These are phyloP conservation scores for Antitrichia curtipendula DNA, from an alignment of 225 moss, liverwort and hornwort species.

Conservation along the genomic window DNA sequence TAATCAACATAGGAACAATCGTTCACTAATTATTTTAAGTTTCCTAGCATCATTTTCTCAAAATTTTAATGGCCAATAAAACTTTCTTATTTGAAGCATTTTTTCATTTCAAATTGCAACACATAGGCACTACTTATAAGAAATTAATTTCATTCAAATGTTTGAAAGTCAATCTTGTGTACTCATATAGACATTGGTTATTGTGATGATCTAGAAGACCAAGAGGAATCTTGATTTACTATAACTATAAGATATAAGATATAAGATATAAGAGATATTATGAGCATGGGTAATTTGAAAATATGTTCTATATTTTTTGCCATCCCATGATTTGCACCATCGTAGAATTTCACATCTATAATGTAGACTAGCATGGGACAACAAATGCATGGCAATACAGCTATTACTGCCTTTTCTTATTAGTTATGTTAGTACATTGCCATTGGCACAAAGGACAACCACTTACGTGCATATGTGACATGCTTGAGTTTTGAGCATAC, in stretches of 20 bases:
- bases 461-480: rapidly evolving
- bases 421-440: too few species aligned
- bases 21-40: background rate
- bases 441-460: too few species aligned
- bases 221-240: background rate
- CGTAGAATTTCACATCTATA: rapidly evolving
- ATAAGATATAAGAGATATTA: too few species aligned
- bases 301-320: background rate
- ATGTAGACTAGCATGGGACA: background rate
- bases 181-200: background rate
- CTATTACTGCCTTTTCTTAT: rapidly evolving
- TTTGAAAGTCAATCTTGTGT: background rate
- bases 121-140: background rate
- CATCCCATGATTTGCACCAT: rapidly evolving
- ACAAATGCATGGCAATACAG: background rate
- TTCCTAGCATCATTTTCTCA: background rate
- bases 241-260: too few species aligned
- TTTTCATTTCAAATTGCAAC: background rate
- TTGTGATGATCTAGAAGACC: background rate
- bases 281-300: background rate
- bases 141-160: background rate
- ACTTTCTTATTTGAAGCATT: background rate
- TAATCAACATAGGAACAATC: background rate
- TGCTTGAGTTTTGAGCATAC: background rate
- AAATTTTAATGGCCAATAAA: background rate